These are phyloP conservation scores for Capillidium heterosporum DNA, from an alignment of 371 early-diverging fungal species.

Conservation along the genomic window DNA sequence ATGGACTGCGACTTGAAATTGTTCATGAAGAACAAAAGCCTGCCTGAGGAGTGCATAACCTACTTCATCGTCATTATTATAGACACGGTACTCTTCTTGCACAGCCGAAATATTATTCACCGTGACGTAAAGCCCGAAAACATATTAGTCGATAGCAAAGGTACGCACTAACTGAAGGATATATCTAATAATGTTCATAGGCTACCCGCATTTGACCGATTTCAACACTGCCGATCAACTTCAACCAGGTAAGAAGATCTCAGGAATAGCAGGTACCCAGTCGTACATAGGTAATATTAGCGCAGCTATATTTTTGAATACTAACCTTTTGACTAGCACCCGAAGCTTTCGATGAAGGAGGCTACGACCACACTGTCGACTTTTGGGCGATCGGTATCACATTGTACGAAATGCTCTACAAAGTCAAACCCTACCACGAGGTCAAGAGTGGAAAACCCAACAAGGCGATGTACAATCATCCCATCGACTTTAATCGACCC, in stretches of 20 bases:
- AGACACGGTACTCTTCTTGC: conserved; percentile 53
- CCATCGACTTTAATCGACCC: background rate
- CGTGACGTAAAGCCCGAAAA: conserved; percentile 73
- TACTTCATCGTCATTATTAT: conserved; percentile 64
- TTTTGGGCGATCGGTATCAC: conserved; percentile 86
- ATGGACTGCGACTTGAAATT: conserved; percentile 77
- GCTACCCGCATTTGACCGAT: conserved; percentile 60
- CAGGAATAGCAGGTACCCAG: conserved; percentile 54
- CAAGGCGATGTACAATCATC: no score
- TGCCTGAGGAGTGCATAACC: conserved; percentile 50
- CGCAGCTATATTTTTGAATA: background rate
- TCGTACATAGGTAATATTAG: conserved; percentile 48
- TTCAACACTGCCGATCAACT: conserved; percentile 57
- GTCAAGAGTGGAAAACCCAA: no score
- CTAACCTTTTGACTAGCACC: conserved; percentile 33
- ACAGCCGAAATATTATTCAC: conserved; percentile 55
- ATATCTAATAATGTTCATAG: conserved; percentile 5
- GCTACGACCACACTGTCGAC: conserved; percentile 59
- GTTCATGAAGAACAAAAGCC: conserved; percentile 40
- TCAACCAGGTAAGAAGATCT: conserved; percentile 29
- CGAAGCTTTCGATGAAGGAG: conserved; percentile 47
- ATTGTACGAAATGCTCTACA: conserved; percentile 47
- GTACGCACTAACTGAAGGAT: conserved; percentile 8
- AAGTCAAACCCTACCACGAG: conserved; percentile 10
- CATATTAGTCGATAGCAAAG: conserved; percentile 54